These are phyloP conservation scores for Phialophora expanda DNA, from an alignment of 2,329 filamentous ascomycete species.

Conservation along the genomic window DNA sequence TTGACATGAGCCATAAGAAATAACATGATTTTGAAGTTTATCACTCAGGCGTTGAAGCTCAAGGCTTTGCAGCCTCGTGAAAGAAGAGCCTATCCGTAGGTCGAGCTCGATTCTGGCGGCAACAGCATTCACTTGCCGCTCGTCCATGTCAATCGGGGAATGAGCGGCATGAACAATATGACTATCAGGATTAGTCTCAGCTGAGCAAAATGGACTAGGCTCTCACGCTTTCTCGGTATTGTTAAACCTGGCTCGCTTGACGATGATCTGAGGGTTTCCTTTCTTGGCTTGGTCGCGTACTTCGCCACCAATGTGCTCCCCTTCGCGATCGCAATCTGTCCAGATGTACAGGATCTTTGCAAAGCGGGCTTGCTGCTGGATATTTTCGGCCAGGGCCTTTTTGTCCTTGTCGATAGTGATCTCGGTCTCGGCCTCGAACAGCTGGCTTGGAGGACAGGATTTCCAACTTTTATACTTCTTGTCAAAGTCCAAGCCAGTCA, in stretches of 20 bases:
- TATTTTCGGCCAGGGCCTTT: slow-evolving; percentile 80
- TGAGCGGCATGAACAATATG: slow-evolving; percentile 86
- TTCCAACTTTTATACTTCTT: slow-evolving; percentile 77
- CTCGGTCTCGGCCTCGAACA: slow-evolving; percentile 81
- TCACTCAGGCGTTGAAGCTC: slow-evolving; percentile 75
- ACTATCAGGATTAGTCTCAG: slow-evolving; percentile 50
- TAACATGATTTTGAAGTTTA: slow-evolving; percentile 65
- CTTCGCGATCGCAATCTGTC: slow-evolving; percentile 98
- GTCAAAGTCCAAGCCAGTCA: slow-evolving; percentile 80
- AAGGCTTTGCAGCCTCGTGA: slow-evolving; percentile 84
- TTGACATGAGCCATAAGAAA: slow-evolving; percentile 94
- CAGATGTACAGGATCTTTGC: slow-evolving; percentile 86
- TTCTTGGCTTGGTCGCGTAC: slow-evolving; percentile 80
- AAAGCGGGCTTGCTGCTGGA: slow-evolving; percentile 75
- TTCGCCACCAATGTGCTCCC: slow-evolving; percentile 93
- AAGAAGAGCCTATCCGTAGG: slow-evolving; percentile 87
- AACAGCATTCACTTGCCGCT: slow-evolving; percentile 85
- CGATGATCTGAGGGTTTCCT: slow-evolving; percentile 73
- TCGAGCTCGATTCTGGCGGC: slow-evolving; percentile 89
- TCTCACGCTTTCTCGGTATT: slow-evolving; percentile 89
- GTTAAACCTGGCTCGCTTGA: slow-evolving; percentile 89
- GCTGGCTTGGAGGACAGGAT: slow-evolving; percentile 74
- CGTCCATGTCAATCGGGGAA: slow-evolving; percentile 77
- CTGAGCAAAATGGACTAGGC: neutral
- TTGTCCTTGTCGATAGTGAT: slow-evolving; percentile 77